A percentile compares a stretch with the other conserved stretches of the same genome.
phyloP scores from a whole-genome alignment of 2,329 filamentous ascomycete genomes.

The Neonectria neomacrospora region DNA sequence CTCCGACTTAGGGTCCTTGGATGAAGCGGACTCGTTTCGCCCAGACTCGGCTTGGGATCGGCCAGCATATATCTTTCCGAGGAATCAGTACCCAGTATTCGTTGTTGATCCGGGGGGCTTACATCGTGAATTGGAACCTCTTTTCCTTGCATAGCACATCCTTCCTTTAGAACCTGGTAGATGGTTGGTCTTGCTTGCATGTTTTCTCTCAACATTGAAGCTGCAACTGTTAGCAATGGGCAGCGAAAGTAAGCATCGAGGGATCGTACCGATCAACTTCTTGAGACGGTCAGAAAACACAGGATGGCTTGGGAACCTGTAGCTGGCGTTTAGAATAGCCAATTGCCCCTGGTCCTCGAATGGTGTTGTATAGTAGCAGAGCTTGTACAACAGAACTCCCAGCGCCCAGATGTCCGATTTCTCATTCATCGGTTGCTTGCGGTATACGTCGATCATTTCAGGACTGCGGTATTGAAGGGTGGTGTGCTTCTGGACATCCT shows the following conservation, averaged over 20 bases:
- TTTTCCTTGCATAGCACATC: constrained; percentile 87
- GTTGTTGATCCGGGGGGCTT: constrained; percentile 50
- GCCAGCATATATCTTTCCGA: constrained; percentile 74
- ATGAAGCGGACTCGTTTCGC: constrained; percentile 61
- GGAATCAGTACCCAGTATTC: constrained; percentile 18
- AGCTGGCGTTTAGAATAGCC: constrained; percentile 95
- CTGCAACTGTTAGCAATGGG: constrained; percentile 57
- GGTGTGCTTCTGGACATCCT: constrained; percentile 96
- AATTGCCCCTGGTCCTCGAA: constrained; percentile 98
- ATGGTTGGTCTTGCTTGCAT: constrained; percentile 86
- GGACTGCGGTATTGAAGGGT: constrained; percentile 97
- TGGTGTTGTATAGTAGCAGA: constrained; percentile 98
- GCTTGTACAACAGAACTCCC: constrained; percentile 94
- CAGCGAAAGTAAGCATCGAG: background rate
- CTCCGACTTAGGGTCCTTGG: constrained; percentile 62
- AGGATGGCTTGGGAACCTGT: constrained; percentile 89
- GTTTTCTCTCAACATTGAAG: constrained; percentile 89
- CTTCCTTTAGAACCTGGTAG: constrained; percentile 89
- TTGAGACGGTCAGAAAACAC: constrained; percentile 91
- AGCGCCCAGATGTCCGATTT: constrained; percentile 99
- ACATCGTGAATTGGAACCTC: constrained; percentile 91
- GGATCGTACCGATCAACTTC: constrained; percentile 78
- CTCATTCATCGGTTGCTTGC: constrained; percentile 95
- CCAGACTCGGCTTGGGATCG: constrained; percentile 72
- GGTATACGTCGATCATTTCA: constrained; percentile 98